Conservation (phyloP, 2,329 filamentous ascomycete species). For the Sphaceloma murrayae region DNA sequence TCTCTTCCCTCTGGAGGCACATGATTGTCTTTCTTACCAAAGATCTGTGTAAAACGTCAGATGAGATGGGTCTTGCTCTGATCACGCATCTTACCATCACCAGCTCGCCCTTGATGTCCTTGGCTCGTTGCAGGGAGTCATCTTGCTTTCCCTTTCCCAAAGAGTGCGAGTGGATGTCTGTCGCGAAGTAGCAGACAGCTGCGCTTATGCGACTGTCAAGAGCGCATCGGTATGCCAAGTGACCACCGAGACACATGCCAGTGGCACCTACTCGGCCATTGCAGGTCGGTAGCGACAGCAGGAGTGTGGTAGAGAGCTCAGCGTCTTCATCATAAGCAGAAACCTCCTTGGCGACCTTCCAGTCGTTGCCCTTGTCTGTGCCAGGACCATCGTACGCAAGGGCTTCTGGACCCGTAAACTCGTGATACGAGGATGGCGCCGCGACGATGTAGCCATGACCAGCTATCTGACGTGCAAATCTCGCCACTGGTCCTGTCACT, state of each 20-base stretch:
- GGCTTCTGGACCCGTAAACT: constrained; percentile 77
- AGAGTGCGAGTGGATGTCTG: constrained; percentile 73
- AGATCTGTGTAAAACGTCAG: too few relatives aligned
- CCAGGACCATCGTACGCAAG: constrained; percentile 79
- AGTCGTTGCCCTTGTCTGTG: constrained; percentile 78
- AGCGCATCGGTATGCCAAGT: constrained; percentile 64
- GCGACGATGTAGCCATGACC: constrained; percentile 90
- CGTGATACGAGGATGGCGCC: constrained; percentile 83
- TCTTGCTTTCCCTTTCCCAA: constrained; percentile 61
- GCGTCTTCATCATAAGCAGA: constrained; percentile 66
- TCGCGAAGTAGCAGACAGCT: constrained; percentile 82
- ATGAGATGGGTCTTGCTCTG: too few relatives aligned
- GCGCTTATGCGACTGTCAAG: constrained; percentile 69
- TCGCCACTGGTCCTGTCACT: constrained; percentile 84
- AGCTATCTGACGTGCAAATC: constrained; percentile 85
- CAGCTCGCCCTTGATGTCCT: constrained; percentile 66
- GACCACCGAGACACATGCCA: constrained; percentile 89
- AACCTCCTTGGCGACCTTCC: constrained; percentile 75
- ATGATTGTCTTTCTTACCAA: constrained; percentile 83
- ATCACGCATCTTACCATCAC: constrained; percentile 59
- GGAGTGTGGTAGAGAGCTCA: constrained; percentile 34
- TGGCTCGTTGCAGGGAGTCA: constrained; percentile 51
- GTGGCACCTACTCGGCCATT: constrained; percentile 70
- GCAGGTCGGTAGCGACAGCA: constrained; percentile 41
- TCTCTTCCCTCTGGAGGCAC: constrained; percentile 76